phyloP scores from a whole-genome alignment of 2,329 filamentous ascomycete species.

The Cryphonectria nitschkei region DNA sequence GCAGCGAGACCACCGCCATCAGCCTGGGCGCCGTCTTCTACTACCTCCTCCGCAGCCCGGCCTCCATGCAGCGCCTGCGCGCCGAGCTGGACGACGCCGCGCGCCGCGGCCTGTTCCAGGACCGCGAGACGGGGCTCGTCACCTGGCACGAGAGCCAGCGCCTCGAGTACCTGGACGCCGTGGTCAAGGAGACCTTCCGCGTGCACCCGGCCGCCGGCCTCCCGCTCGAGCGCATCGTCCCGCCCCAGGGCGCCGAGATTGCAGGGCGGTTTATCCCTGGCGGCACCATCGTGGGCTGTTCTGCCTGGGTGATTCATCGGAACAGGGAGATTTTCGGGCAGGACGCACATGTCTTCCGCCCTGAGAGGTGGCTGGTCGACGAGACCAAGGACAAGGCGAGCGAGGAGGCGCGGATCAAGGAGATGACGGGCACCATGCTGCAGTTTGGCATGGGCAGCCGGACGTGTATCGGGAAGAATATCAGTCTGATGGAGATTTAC shows the following conservation, averaged over 20 bases:
- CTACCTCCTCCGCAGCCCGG: conserved; percentile 33
- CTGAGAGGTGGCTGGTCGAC: conserved; percentile 67
- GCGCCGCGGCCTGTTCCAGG: conserved; percentile 17
- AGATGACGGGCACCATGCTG: conserved; percentile 72
- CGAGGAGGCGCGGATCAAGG: conserved; percentile 59
- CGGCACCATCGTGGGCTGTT: conserved; percentile 75
- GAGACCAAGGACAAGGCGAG: conserved; percentile 51
- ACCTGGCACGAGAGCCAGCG: conserved; percentile 70
- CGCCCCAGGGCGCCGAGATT: conserved; percentile 71
- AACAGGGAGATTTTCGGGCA: conserved; percentile 67
- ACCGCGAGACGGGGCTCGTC: conserved; percentile 59
- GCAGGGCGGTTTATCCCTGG: conserved; percentile 65
- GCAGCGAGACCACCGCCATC: conserved; percentile 36
- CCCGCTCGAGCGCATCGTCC: conserved; percentile 71
- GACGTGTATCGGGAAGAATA: conserved; percentile 73
- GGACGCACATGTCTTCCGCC: conserved; percentile 67
- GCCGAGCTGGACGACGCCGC: conserved; percentile 41
- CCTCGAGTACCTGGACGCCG: conserved; percentile 74
- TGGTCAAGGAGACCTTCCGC: conserved; percentile 29
- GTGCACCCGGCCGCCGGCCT: conserved; percentile 67
- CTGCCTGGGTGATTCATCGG: conserved; percentile 75
- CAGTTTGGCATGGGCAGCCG: conserved; percentile 74
- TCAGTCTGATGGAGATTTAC: conserved; percentile 65
- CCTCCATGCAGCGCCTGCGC: conserved; percentile 30
- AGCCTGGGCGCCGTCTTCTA: conserved; percentile 36